These are phyloP conservation scores for Huntiella decipiens DNA, from an alignment of 2,329 filamentous ascomycete genomes.

Conservation along the genomic window DNA sequence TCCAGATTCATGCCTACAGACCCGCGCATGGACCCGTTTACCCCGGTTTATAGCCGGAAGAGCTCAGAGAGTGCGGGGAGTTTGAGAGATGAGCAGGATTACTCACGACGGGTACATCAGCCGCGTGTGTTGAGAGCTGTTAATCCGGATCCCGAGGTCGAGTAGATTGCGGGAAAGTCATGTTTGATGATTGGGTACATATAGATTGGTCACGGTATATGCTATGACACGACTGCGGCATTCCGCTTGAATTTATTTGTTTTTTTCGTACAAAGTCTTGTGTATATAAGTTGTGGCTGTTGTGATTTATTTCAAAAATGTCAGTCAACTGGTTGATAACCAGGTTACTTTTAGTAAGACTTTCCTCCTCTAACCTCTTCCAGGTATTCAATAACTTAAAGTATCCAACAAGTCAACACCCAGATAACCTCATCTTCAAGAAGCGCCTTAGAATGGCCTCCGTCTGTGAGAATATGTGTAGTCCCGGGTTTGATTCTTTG, in stretches of 20 bases:
- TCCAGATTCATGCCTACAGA: slow-evolving; percentile 40
- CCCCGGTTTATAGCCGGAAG: slow-evolving; percentile 35
- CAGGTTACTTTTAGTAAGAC: too few species aligned
- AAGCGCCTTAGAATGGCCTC: too few species aligned
- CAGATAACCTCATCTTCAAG: too few species aligned
- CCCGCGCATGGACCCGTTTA: slow-evolving; percentile 43
- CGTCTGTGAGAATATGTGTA: too few species aligned
- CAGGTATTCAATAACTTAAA: too few species aligned
- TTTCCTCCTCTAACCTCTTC: too few species aligned
- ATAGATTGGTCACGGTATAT: too few species aligned
- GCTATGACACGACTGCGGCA: too few species aligned
- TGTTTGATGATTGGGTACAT: background rate
- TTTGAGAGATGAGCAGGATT: slow-evolving; percentile 45
- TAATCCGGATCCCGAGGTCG: slow-evolving; percentile 36
- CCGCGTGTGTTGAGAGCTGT: slow-evolving; percentile 40
- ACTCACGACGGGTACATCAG: slow-evolving; percentile 39
- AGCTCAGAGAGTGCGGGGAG: slow-evolving; percentile 46
- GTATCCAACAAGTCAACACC: too few species aligned
- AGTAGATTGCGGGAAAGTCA: slow-evolving; percentile 2
- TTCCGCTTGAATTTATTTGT: background rate
- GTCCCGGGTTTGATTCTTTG: too few species aligned
- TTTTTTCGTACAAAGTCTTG: background rate
- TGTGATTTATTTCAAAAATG: too few species aligned
- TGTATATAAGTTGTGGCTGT: background rate
- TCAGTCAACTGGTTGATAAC: too few species aligned